Evolutionary conservation across 768 basidiomycete species (phyloP), one percentile per base, ranked within the genome.

Genomic region (Phaffia tasmanica): DNA sequence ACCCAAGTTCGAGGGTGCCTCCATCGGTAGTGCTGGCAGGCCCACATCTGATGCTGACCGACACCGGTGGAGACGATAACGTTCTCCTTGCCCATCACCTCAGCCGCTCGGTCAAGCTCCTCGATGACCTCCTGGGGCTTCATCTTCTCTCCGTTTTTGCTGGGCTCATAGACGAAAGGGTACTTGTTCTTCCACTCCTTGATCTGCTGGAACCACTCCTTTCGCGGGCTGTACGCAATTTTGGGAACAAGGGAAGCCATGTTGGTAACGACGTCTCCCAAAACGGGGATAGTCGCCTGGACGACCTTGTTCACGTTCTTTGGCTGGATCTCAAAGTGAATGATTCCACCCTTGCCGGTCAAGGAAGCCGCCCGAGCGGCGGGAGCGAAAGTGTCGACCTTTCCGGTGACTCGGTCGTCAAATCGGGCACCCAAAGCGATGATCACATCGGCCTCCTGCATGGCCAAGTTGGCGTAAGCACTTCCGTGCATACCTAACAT

Each of bases 11-110:
- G 81, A 0, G 95, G 95, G 58, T 86, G 79, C 69, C 79, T 87
- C 93, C 93, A 99, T 67, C 93, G 81, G 78, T 84, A 98, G 75
- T 86, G 81, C 76, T 99, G 95, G 51, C 89, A 89, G 1, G 94
- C 94, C 92, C 91, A 98, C 95, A 98, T 98, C 78, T 99, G 94
- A 79, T 98, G 95, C 76, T 99, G 95, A 9, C 95, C 95, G 25
- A 99, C 95, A 72, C 95, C 95, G 19, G 95, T 99, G 15, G 89
- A 77, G 62, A 99, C 78, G 73, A 99, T 78, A 49, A 95, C 82
- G 27, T 97, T 84, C 65, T 89, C 86, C 79, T 98, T 83, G 62
- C 77, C 79, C 61, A 79, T 74, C n/a, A 55, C 71, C 67, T 86
- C 81, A 57, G 79, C 80, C 79, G 90, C 88, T 62, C 74, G 80